Percentiles rank a stretch among this genome's conserved stretches.
These are phyloP conservation scores for Thelonectria rubi DNA, from an alignment of 2,329 filamentous ascomycete genomes.

Conservation along the genomic window DNA sequence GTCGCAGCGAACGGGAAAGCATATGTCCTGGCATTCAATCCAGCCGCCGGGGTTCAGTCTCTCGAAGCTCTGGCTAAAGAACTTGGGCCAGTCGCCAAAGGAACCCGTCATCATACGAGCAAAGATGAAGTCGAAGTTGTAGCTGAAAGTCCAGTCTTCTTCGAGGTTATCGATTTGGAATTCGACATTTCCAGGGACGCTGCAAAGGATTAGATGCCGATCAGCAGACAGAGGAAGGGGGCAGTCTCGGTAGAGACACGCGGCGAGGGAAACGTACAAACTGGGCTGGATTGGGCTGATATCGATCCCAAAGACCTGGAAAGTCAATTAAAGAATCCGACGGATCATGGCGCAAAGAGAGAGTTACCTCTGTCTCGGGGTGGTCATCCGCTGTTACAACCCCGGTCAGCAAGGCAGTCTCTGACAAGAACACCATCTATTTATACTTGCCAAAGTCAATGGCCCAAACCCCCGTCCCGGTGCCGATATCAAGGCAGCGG, in stretches of 20 bases:
- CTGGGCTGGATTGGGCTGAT: conserved; percentile 54
- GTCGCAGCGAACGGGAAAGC: conserved; percentile 51
- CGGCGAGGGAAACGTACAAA: conserved; percentile 42
- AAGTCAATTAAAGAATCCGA: not conserved
- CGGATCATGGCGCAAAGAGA: not conserved
- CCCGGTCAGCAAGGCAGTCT: conserved; percentile 10
- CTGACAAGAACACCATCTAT: not conserved
- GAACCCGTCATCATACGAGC: conserved; percentile 51
- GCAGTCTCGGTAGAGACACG: not conserved
- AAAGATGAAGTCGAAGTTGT: conserved; percentile 54
- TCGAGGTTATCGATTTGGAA: conserved; percentile 58
- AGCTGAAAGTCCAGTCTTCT: conserved; percentile 51
- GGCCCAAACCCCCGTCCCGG: conserved; percentile 57
- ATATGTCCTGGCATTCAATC: conserved; percentile 55
- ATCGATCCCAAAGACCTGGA: conserved; percentile 51
- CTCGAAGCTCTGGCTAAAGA: conserved; percentile 50
- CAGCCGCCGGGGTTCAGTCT: conserved; percentile 55
- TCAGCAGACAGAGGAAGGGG: not conserved
- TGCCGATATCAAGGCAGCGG: conserved; percentile 57
- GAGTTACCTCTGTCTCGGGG: conserved; percentile 41
- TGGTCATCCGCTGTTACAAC: conserved; percentile 40
- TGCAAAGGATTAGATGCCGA: conserved; percentile 22
- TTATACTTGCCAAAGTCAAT: conserved; percentile 53
- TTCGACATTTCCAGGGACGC: conserved; percentile 58
- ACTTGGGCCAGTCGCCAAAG: conserved; percentile 48